Evolutionary conservation across 495 filamentous ascomycete genomes (phyloP), one percentile per base, ranked within the genome.

Genomic region (Lepidopterella palustris): DNA sequence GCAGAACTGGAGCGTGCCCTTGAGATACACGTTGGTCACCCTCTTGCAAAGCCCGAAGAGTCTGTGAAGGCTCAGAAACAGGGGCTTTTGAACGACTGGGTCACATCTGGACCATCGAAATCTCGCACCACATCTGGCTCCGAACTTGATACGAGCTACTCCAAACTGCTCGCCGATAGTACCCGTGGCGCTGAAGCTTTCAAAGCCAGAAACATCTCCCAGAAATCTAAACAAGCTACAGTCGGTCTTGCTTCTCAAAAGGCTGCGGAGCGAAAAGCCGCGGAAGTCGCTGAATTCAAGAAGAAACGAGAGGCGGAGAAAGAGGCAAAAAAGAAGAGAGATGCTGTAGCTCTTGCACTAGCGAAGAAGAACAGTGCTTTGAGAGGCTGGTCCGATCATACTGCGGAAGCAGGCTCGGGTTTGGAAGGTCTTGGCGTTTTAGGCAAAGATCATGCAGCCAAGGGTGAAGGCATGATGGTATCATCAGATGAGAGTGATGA

Each of bases 381-480:
- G 18, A 25, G 72, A 79, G 28, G 72, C 78, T 56, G 79, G 78
- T 49, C 79, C 79, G 31, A 81, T 82, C 27, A 59, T 40, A 68
- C 61, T 39, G 76, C 78, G 0, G 86, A 88, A 53, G 88, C 89
- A 71, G 90, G 90, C 1, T 92, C 89, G 49, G 90, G 86, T 13
- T 72, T 92, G 20, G 79, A 80, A 58, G 86, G 85, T 47, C 81
- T 93, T 62, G 89, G 90, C 23, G 78, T 90, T 23, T 80, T 81
- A 60, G 90, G 88, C 62, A 95, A 92, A 72, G 90, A 93, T 53
- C 87, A 87, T 71, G 78, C 80, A 10, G 72, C 79, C 3, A 78
- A 84, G 53, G 85, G 83, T 48, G 85, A 87, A 56, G 88, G 89
- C 61, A 89, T 96, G 73, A 95, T 96, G 90, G 87, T 96, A 25